A percentile compares a stretch with the other conserved stretches of the same genome.
Conservation (phyloP, 1,284 basidiomycete species). For the Porogramme epimiltina region DNA sequence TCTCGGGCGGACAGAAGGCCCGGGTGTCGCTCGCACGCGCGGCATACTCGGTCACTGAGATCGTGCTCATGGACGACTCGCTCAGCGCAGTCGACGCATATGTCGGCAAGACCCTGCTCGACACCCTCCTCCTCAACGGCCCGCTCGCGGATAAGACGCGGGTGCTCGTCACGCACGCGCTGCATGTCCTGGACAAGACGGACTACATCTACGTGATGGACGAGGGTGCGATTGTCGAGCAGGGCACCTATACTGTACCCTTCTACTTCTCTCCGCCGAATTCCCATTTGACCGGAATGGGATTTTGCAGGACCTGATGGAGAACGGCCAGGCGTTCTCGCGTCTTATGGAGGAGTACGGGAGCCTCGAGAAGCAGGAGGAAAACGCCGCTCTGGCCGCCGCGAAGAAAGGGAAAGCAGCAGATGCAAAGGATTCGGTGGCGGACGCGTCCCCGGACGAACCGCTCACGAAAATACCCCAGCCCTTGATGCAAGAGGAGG, state of each 20-base stretch:
- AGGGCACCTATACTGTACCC: slow-evolving; percentile 59
- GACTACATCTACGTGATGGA: slow-evolving; percentile 78
- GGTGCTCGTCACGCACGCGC: slow-evolving; percentile 78
- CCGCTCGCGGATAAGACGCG: slow-evolving; percentile 65
- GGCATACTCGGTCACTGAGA: slow-evolving; percentile 74
- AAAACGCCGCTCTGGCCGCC: slow-evolving; percentile 20
- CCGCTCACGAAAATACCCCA: not conserved
- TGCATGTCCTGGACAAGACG: slow-evolving; percentile 69
- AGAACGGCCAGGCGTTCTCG: slow-evolving; percentile 53
- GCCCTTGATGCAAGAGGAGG: slow-evolving; percentile 40
- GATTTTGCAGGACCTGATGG: slow-evolving; percentile 48
- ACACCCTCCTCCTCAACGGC: slow-evolving; percentile 59
- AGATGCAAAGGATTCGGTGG: not conserved
- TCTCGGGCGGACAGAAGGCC: slow-evolving; percentile 62
- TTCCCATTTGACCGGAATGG: not conserved
- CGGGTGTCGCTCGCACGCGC: slow-evolving; percentile 82
- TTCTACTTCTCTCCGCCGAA: no score
- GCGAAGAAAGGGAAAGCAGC: not conserved
- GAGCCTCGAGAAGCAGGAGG: slow-evolving; percentile 27
- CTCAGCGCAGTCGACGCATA: slow-evolving; percentile 76
- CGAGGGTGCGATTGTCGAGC: slow-evolving; percentile 64
- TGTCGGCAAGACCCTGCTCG: slow-evolving; percentile 61
- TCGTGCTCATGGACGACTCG: slow-evolving; percentile 75
- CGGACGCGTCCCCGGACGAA: not conserved
- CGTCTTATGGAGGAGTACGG: slow-evolving; percentile 67